These are phyloP conservation scores for Boletus eberwhitei DNA, from an alignment of 768 basidiomycete genomes.

Conservation along the genomic window DNA sequence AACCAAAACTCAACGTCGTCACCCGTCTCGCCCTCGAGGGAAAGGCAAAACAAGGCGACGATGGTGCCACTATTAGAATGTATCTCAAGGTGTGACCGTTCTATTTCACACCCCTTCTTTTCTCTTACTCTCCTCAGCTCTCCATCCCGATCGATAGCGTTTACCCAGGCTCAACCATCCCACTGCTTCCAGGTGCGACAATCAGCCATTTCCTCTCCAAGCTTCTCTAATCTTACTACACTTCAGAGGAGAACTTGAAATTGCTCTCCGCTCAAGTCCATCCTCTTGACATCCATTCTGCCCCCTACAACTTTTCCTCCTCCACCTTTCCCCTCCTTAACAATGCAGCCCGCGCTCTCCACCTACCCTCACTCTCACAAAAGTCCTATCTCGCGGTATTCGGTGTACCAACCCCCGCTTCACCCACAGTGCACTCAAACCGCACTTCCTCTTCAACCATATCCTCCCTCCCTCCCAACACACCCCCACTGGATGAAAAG, in stretches of 20 bases:
- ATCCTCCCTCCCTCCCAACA: conserved; percentile 21
- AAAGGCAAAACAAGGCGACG: conserved; percentile 60
- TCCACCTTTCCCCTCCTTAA: conserved; percentile 59
- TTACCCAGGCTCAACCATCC: conserved; percentile 63
- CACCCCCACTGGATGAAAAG: conserved; percentile 54
- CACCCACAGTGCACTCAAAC: conserved; percentile 29
- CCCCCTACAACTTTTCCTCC: conserved; percentile 74
- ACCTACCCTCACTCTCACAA: conserved; percentile 55
- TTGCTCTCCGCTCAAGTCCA: conserved; percentile 71
- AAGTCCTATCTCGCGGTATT: conserved; percentile 62
- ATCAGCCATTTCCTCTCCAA: background rate
- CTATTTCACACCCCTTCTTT: background rate
- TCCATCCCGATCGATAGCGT: conserved; percentile 64
- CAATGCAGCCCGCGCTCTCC: conserved; percentile 66
- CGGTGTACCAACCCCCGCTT: conserved; percentile 37
- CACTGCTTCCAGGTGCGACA: conserved; percentile 65
- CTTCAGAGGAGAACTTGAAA: conserved; percentile 74
- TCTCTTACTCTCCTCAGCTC: conserved; percentile 40
- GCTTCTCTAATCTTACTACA: background rate
- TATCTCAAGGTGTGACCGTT: conserved; percentile 62
- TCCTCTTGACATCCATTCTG: conserved; percentile 66
- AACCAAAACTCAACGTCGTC: conserved; percentile 61
- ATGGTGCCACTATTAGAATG: conserved; percentile 67
- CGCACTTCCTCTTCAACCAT: conserved; percentile 38
- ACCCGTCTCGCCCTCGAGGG: conserved; percentile 75